phyloP scores from a whole-genome alignment of 2,329 filamentous ascomycete species.

The Alternaria gansuensis region DNA sequence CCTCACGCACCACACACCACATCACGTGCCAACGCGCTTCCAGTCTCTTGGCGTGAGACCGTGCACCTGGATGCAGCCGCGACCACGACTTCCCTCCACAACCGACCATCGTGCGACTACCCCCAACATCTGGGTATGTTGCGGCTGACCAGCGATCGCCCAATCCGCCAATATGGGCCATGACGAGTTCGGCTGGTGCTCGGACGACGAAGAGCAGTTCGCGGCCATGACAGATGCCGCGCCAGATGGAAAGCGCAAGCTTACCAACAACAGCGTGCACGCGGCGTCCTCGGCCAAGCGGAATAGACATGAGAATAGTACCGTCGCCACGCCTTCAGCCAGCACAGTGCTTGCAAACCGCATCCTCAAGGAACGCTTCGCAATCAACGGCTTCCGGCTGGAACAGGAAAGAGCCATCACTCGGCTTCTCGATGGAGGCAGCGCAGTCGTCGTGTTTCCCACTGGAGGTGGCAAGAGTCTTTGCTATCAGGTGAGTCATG shows the following conservation, averaged over 20 bases:
- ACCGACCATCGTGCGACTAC: not conserved
- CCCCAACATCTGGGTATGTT: no score
- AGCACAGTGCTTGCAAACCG: conserved; percentile 41
- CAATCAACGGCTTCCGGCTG: conserved; percentile 55
- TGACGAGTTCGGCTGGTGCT: conserved; percentile 23
- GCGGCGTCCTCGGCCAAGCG: conserved; percentile 6
- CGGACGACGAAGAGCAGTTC: conserved; percentile 20
- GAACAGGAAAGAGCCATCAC: conserved; percentile 59
- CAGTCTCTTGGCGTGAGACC: not conserved
- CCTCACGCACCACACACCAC: no score
- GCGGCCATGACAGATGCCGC: conserved; percentile 8
- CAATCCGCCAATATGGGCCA: conserved; percentile 18
- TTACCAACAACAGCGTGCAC: not conserved
- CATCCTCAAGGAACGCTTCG: conserved; percentile 55
- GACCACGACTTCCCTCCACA: not conserved
- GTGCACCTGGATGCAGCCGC: not conserved
- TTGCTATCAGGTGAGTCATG: conserved; percentile 78
- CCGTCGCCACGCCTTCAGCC: not conserved
- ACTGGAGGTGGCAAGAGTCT: conserved; percentile 95
- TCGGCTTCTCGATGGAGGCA: conserved; percentile 55
- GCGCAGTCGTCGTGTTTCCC: conserved; percentile 69
- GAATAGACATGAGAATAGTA: not conserved
- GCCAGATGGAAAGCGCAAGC: conserved; percentile 18
- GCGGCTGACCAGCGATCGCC: no score
- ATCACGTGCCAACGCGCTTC: conserved; percentile 17